Evolutionary conservation across 2,329 filamentous ascomycete species (phyloP), one percentile per base, ranked within the genome.

Genomic region (Ophiostoma himal-ulmi): DNA sequence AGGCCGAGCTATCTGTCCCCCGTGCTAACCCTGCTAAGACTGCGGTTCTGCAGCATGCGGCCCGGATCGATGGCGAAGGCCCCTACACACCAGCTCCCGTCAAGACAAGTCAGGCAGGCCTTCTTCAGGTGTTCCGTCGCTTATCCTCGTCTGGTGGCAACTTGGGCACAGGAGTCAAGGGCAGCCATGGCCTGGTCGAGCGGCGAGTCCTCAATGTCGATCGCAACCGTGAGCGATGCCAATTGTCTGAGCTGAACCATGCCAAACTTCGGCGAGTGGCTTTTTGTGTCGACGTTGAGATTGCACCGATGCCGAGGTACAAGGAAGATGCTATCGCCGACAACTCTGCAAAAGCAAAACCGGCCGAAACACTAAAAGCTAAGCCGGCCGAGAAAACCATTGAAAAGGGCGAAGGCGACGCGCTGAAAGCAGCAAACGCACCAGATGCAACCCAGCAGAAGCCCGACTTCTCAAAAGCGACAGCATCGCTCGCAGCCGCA

Each of bases 241-340:
- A 87, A 34, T 88, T 98, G 39, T 82, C 87, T 5, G 94, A 96
- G 74, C 83, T 99, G 66, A 89, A 93, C 74, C 88, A 90, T 76
- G 87, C 88, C 67, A 97, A 95, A 78, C 80, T 99, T 72, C 87
- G 93, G 69, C 88, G 93, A 69, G 95, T 99, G 0, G 91, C 94
- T 0, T 99, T 99, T 77, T 97, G 92, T 75, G 95, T 99, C 2
- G 95, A 99, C 77, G 94, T 99, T 5, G 95, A 99, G 79, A 96
- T 99, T 76, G 94, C 94, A 3, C 92, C 93, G 0, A 89, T 92
- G 77, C 92, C 94, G 34, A 89, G 88, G 75, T 95, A 96, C 75
- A 80, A 83, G 17, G 91, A 95, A 3, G 83, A 83, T 20, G 85
- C 85, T 70, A 78, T 80, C 5, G 34, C 60, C 68, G 85, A 84